A percentile compares a stretch with the other conserved stretches of the same genome.
These are phyloP conservation scores for Colletotrichum kahawae DNA, from an alignment of 2,329 filamentous ascomycete genomes.

Conservation along the genomic window DNA sequence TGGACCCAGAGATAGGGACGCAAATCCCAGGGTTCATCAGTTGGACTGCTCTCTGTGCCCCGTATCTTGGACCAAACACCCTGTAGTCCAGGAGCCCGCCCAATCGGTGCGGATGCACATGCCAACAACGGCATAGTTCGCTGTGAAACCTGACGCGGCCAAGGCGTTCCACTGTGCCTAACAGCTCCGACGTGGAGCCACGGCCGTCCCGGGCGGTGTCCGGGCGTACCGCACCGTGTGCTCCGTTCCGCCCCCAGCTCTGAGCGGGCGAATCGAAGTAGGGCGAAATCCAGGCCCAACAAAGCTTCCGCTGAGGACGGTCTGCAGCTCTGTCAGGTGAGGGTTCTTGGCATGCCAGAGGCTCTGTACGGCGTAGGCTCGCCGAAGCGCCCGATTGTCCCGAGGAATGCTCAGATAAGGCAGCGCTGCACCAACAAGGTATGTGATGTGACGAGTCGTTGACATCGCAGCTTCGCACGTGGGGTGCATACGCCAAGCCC, in stretches of 20 bases:
- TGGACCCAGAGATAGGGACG: neutral
- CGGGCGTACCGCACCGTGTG: conserved; percentile 6
- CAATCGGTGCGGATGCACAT: conserved; percentile 20
- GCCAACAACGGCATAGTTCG: conserved; percentile 20
- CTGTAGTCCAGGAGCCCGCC: neutral
- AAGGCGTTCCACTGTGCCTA: conserved; percentile 10
- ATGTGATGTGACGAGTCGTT: neutral
- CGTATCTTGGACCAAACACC: neutral
- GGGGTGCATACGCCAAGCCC: conserved; percentile 14
- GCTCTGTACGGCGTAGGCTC: neutral
- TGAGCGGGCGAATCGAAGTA: neutral
- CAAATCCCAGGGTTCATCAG: neutral
- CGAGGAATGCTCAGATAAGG: conserved; percentile 4
- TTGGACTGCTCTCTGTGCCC: neutral
- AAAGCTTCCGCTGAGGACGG: neutral
- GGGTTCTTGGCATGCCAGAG: neutral
- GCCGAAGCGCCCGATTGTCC: neutral
- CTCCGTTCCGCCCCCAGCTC: neutral
- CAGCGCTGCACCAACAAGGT: neutral
- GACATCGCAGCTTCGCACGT: neutral
- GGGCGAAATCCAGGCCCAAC: neutral
- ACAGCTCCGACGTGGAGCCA: conserved; percentile 12
- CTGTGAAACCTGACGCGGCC: conserved; percentile 9
- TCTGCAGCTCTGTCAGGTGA: neutral
- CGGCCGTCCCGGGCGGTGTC: conserved; percentile 10